Evolutionary conservation across 2,329 filamentous ascomycete genomes (phyloP).

Genomic region (Fusarium incarnatum): DNA sequence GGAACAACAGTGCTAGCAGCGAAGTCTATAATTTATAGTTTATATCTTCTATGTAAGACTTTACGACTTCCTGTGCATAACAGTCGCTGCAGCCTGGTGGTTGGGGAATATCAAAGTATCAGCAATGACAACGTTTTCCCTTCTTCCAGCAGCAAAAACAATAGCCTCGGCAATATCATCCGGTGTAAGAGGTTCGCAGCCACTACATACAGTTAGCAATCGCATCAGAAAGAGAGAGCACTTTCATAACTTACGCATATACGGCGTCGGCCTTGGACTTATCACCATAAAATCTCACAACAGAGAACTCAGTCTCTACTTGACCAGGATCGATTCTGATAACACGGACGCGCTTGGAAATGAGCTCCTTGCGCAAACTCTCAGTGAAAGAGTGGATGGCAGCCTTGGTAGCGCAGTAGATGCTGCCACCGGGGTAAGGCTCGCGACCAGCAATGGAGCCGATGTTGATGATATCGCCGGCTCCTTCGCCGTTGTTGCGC

Average conservation of each 20-base stretch:
- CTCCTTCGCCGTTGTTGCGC: slow-evolving; percentile 74
- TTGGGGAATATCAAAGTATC: slow-evolving; percentile 89
- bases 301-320: slow-evolving; percentile 94
- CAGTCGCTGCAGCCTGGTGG: slow-evolving; percentile 68
- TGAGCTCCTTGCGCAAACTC: slow-evolving; percentile 81
- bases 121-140: slow-evolving; percentile 90
- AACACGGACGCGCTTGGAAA: slow-evolving; percentile 81
- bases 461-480: slow-evolving; percentile 94
- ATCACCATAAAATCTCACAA: slow-evolving; percentile 88
- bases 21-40: not conserved
- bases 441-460: slow-evolving; percentile 92
- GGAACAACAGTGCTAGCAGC: too few relatives aligned
- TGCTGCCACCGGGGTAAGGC: slow-evolving; percentile 83
- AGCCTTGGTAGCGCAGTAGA: slow-evolving; percentile 93
- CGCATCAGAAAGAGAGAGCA: too few relatives aligned
- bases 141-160: slow-evolving; percentile 84
- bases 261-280: slow-evolving; percentile 89
- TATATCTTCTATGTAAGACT: fast-evolving
- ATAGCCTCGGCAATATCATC: slow-evolving; percentile 92
- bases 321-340: slow-evolving; percentile 92
- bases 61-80: slow-evolving; percentile 48
- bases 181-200: slow-evolving; percentile 83
- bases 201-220: slow-evolving; percentile 56
- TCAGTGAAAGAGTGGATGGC: slow-evolving; percentile 88
- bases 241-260: slow-evolving; percentile 72